These are phyloP conservation scores for Jackrogersella minutella DNA, from an alignment of 495 filamentous ascomycete species.

Conservation along the genomic window DNA sequence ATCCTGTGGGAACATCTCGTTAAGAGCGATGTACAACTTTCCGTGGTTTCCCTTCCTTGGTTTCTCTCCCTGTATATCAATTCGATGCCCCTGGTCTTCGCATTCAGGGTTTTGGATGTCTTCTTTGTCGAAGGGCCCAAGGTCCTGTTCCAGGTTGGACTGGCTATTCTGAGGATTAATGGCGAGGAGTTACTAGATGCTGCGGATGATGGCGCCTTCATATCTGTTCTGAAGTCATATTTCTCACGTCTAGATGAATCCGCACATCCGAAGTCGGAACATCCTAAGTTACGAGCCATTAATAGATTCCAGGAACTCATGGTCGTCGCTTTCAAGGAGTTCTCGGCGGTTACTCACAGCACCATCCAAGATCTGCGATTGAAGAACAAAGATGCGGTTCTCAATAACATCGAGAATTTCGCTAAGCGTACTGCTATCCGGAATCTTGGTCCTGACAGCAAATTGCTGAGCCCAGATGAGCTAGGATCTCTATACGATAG, in stretches of 20 bases:
- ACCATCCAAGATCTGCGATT: conserved; percentile 87
- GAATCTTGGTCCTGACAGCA: conserved; percentile 95
- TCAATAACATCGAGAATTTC: conserved; percentile 95
- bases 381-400: conserved; percentile 87
- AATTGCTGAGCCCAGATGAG: conserved; percentile 83
- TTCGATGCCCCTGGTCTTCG: conserved; percentile 97
- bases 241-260: conserved; percentile 94
- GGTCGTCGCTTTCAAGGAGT: conserved; percentile 98
- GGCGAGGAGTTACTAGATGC: conserved; percentile 97
- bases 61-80: conserved; percentile 98
- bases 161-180: conserved; percentile 96
- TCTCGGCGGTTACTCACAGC: conserved; percentile 90
- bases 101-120: conserved; percentile 93
- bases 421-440: conserved; percentile 95
- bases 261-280: conserved; percentile 92
- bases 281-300: conserved; percentile 88
- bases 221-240: conserved; percentile 93
- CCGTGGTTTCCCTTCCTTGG: conserved; percentile 96
- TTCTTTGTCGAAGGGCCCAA: conserved; percentile 99
- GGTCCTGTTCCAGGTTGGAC: conserved; percentile 93
- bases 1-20: conserved; percentile 96
- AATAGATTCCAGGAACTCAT: conserved; percentile 97
- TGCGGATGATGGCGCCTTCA: conserved; percentile 94
- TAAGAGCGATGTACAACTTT: conserved; percentile 96
- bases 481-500: conserved; percentile 89